Conservation (phyloP, 305 asterid genomes). For the Solanum hybrid region DNA sequence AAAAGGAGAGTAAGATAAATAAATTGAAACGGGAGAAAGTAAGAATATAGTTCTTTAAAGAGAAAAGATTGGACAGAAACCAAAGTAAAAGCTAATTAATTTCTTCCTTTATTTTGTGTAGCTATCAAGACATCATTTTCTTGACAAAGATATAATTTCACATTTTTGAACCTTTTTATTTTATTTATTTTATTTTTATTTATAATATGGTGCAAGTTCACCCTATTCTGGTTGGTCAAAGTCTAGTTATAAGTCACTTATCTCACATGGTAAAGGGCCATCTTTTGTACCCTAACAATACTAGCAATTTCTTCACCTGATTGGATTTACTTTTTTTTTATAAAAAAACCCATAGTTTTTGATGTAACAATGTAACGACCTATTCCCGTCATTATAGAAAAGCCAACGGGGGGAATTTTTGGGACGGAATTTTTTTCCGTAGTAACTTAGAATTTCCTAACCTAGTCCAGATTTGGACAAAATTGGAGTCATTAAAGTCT, state of each 20-base stretch:
- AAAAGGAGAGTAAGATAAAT: no score
- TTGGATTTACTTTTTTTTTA: background rate
- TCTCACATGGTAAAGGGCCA: background rate
- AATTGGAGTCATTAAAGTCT: no score
- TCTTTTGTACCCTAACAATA: background rate
- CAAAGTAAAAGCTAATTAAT: background rate
- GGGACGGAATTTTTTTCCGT: no score
- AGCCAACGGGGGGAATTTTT: no score
- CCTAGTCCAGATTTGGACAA: no score
- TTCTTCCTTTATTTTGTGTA: background rate
- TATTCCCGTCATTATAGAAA: no score
- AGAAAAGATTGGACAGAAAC: background rate
- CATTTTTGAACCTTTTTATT: background rate
- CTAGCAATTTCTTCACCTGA: background rate
- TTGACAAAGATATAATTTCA: background rate
- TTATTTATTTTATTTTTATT: background rate
- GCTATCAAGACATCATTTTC: conserved; percentile 20
- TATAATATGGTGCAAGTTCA: background rate
- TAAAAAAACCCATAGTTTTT: background rate
- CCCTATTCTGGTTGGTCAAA: background rate
- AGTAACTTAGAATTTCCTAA: no score
- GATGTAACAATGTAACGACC: background rate
- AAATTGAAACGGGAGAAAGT: no score
- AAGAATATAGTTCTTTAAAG: background rate
- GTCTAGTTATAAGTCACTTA: background rate